Conservation (phyloP, 106 monocot species). For the Phalaenopsis aphrodite region DNA sequence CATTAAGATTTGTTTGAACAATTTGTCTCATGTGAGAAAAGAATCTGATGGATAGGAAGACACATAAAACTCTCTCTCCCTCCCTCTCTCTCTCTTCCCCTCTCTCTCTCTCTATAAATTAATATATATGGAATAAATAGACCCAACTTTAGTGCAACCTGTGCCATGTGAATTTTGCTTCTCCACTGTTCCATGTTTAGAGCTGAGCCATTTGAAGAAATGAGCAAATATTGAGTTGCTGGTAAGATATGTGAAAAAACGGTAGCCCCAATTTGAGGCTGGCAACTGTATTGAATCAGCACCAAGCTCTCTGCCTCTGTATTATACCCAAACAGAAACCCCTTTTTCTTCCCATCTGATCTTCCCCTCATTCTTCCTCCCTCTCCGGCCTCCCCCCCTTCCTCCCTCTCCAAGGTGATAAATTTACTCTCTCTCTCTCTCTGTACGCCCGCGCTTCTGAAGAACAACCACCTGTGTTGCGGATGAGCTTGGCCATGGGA, state of each 20-base stretch:
- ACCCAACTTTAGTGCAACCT: constrained; percentile 3
- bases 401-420: background rate
- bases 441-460: background rate
- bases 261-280: background rate
- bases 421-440: background rate
- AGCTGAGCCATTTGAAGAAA: background rate
- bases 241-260: background rate
- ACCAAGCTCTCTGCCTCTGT: background rate
- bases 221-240: background rate
- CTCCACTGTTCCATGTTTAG: constrained; percentile 5
- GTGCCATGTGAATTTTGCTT: constrained; percentile 8
- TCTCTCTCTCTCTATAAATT: background rate
- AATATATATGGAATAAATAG: constrained; percentile 3
- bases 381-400: background rate
- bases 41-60: background rate
- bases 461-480: background rate
- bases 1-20: constrained; percentile 5
- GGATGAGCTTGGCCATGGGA: background rate
- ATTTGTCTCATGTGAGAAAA: constrained; percentile 7
- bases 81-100: too few species aligned
- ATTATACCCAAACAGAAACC: background rate
- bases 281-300: background rate
- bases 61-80: too few species aligned
- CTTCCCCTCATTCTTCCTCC: background rate
- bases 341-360: background rate